A percentile compares a stretch with the other conserved stretches of the same genome.
phyloP scores from a whole-genome alignment of 2,329 filamentous ascomycete genomes.

The Purpureocillium lavendulum region DNA sequence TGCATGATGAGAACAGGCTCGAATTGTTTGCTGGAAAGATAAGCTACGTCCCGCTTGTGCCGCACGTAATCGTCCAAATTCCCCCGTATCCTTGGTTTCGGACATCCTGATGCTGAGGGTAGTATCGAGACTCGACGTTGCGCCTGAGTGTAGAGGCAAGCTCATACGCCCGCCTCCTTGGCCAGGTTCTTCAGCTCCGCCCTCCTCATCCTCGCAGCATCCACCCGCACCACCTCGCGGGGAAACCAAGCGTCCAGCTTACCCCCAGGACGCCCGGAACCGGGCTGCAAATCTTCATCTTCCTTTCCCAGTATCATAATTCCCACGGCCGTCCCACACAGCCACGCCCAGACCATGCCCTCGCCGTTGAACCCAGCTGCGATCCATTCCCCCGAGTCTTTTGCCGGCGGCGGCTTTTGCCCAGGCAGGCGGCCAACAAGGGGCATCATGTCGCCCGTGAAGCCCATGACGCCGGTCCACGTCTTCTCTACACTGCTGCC shows the following conservation, averaged over 20 bases:
- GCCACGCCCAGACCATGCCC: conserved; percentile 46
- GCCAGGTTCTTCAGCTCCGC: conserved; percentile 27
- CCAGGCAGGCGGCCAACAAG: conserved; percentile 38
- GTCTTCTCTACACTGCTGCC: conserved; percentile 24
- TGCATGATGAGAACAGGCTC: too few species aligned
- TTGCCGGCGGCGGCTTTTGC: conserved; percentile 1
- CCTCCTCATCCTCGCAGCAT: conserved; percentile 23
- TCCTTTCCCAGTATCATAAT: conserved; percentile 35
- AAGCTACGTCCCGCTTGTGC: too few species aligned
- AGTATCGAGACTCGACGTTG: too few species aligned
- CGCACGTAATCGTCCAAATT: too few species aligned
- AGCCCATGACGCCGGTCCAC: conserved; percentile 42
- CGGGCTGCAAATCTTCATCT: conserved; percentile 16
- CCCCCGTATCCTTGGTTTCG: too few species aligned
- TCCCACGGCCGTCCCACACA: conserved; percentile 37
- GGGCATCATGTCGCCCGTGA: conserved; percentile 39
- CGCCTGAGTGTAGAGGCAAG: too few species aligned
- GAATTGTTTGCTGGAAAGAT: too few species aligned
- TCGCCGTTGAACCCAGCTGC: conserved; percentile 42
- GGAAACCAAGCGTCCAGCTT: conserved; percentile 32
- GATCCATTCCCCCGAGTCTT: conserved; percentile 37
- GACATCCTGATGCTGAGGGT: too few species aligned
- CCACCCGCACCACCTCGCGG: conserved; percentile 20
- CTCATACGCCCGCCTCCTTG: conserved; percentile 4
- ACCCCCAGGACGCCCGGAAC: conserved; percentile 26